Conservation (phyloP, 2,329 filamentous ascomycete species). For the Alternaria alternata region DNA sequence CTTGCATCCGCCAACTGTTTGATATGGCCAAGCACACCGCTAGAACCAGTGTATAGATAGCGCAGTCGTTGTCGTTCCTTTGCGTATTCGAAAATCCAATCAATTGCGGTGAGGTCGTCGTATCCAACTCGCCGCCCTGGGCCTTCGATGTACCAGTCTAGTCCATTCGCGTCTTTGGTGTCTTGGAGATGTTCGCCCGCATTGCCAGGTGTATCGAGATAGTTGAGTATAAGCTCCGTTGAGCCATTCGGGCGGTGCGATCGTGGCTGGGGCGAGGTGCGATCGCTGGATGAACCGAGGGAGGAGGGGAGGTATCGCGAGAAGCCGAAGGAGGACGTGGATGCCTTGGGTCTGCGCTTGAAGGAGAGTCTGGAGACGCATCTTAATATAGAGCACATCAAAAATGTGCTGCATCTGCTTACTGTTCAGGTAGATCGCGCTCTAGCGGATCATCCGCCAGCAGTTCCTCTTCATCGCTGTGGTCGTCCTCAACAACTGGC, state of each 20-base stretch:
- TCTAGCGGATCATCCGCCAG: slow-evolving; percentile 66
- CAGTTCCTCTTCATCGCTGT: slow-evolving; percentile 58
- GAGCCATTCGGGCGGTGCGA: slow-evolving; percentile 36
- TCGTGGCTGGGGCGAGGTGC: slow-evolving; percentile 40
- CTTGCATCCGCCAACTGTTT: slow-evolving; percentile 81
- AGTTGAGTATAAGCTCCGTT: slow-evolving; percentile 53
- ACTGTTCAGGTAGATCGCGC: slow-evolving; percentile 58
- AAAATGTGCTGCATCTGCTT: slow-evolving; percentile 9
- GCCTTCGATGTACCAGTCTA: slow-evolving; percentile 90
- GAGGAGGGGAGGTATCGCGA: slow-evolving; percentile 56
- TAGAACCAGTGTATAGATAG: slow-evolving; percentile 73
- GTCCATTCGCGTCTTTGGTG: slow-evolving; percentile 54
- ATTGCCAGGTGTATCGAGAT: slow-evolving; percentile 51
- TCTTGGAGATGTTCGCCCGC: slow-evolving; percentile 52
- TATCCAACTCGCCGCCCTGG: slow-evolving; percentile 91
- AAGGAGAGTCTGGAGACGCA: slow-evolving; percentile 65
- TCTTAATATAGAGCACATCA: background rate
- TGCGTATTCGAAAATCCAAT: slow-evolving; percentile 99
- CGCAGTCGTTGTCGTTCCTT: slow-evolving; percentile 90
- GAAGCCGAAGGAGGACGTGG: slow-evolving; percentile 51
- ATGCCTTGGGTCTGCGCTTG: slow-evolving; percentile 70
- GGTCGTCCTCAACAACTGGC: slow-evolving; percentile 49
- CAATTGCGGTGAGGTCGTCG: slow-evolving; percentile 95
- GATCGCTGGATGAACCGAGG: slow-evolving; percentile 39
- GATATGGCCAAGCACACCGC: slow-evolving; percentile 75